Evolutionary conservation across 176 grass and related monocot genomes (phyloP), one percentile per base, ranked within the genome.

Genomic region (Bolboschoenus planiculmis): DNA sequence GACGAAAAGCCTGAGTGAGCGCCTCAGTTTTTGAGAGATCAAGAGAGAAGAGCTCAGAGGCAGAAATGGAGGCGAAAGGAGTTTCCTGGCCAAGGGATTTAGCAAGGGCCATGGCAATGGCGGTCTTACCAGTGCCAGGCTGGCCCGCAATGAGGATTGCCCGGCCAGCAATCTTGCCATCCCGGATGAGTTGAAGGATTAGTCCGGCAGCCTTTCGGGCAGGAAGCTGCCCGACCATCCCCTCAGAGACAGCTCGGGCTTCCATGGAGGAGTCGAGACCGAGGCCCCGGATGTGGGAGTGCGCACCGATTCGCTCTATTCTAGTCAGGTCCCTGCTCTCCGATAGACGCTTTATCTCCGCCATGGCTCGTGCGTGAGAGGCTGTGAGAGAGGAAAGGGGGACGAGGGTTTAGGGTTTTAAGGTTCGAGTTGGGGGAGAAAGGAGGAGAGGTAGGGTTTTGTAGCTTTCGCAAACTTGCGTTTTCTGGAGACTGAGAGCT

Each of bases 281-380:
- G 14, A 99, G 91, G 14, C 96, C 96, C 7, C 92, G 92, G 86
- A 99, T 99, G 89, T 99, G 96, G 62, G 96, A 99, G 90, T 99
- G 92, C 30, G 92, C 92, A 11, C 96, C 96, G 74, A 95, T 99
- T 26, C 96, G 89, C 84, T 99, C 96, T 33, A 99, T 99, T 44
- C 87, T 91, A 18, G 91, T 95, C 23, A 99, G 87, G 92, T 99
- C 96, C 16, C 91, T 92, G 66, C 89, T 94, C 89, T 99, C 96
- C 40, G 92, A 95, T 6, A 95, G 80, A 44, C 86, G 50, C 87
- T 93, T 99, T 16, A 95, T 89, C 82, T 99, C 95, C 78, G 95
- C 90, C 94, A 97, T 97, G 83, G 79, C 37, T 16, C 21, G 66
- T 74, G 48, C 37, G 80, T 26, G 58, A 81, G 73, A 79, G 88